Percentiles rank a stretch among this genome's conserved stretches.
Evolutionary conservation across 352 stramenopile genomes (phyloP).

Genomic region (Phytophthora litchii): DNA sequence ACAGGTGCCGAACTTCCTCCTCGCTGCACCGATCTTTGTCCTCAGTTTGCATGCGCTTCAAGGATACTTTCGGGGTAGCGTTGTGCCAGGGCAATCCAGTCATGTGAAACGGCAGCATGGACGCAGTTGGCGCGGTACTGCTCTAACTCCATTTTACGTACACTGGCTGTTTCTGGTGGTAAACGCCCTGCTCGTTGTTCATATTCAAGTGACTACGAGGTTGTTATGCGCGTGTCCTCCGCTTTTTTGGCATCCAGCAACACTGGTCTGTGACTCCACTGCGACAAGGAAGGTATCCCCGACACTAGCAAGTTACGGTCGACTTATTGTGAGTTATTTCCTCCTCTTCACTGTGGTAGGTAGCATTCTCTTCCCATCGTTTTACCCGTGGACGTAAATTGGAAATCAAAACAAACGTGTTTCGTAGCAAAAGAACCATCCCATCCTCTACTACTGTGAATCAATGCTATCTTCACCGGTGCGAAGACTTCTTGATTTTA

Average conservation of each 20-base stretch:
- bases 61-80: slow-evolving; percentile 49
- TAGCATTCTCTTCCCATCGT: slow-evolving; percentile 71
- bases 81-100: slow-evolving; percentile 18
- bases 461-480: slow-evolving; percentile 33
- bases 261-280: slow-evolving; percentile 20
- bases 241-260: slow-evolving; percentile 78
- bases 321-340: slow-evolving; percentile 66
- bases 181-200: slow-evolving; percentile 80
- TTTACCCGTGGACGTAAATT: slow-evolving; percentile 84
- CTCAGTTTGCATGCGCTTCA: slow-evolving; percentile 63
- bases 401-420: slow-evolving; percentile 27
- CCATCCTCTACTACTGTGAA: slow-evolving; percentile 9
- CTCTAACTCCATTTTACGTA: slow-evolving; percentile 59
- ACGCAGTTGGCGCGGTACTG: slow-evolving; percentile 20
- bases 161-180: slow-evolving; percentile 79
- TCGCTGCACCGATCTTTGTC: slow-evolving; percentile 88
- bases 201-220: slow-evolving; percentile 89
- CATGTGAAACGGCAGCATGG: slow-evolving; percentile 4
- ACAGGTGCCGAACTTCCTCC: slow-evolving; percentile 95
- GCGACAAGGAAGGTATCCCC: slow-evolving; percentile 13
- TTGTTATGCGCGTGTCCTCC: slow-evolving; percentile 76
- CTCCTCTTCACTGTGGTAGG: slow-evolving; percentile 74
- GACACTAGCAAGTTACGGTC: slow-evolving; percentile 28
- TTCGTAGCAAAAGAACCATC: slow-evolving; percentile 30
- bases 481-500: slow-evolving; percentile 64